Conservation (phyloP, 2,329 filamentous ascomycete species). For the Colletotrichum scovillei region DNA sequence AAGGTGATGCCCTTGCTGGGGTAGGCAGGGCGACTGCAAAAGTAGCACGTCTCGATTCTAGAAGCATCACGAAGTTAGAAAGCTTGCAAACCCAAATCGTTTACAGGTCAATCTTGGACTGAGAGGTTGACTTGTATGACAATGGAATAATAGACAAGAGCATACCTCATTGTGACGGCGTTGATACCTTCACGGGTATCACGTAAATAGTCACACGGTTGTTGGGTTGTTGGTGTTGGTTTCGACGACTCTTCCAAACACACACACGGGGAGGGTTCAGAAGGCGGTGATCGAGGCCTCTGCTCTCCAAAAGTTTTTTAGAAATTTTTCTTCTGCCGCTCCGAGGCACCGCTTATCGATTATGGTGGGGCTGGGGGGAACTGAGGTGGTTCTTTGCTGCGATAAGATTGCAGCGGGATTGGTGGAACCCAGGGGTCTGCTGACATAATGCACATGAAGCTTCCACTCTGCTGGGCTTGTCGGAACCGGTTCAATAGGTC, state of each 20-base stretch:
- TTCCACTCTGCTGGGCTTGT: no score
- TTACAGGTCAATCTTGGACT: no score
- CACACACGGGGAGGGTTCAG: constrained; percentile 3
- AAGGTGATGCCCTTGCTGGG: constrained; percentile 64
- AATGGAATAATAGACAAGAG: not conserved
- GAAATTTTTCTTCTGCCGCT: constrained; percentile 32
- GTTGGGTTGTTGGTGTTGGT: not conserved
- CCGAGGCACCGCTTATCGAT: constrained; percentile 30
- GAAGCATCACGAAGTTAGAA: constrained; percentile 13
- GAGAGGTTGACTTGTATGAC: not conserved
- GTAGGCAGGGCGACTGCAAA: constrained; percentile 61
- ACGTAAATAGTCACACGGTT: constrained; percentile 14
- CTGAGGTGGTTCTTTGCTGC: not conserved
- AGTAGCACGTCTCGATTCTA: constrained; percentile 59
- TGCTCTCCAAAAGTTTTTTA: constrained; percentile 27
- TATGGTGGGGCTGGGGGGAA: constrained; percentile 21
- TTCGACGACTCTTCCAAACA: constrained; percentile 25
- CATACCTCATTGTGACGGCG: constrained; percentile 36
- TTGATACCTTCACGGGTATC: constrained; percentile 34
- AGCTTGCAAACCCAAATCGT: not conserved
- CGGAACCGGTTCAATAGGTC: constrained; percentile 5
- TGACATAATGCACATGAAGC: not conserved
- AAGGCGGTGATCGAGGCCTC: constrained; percentile 34
- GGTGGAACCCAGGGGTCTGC: not conserved
- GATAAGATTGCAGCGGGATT: constrained; percentile 10